phyloP scores from a whole-genome alignment of 2,329 filamentous ascomycete species.

The Penicillium psychrosexuale region DNA sequence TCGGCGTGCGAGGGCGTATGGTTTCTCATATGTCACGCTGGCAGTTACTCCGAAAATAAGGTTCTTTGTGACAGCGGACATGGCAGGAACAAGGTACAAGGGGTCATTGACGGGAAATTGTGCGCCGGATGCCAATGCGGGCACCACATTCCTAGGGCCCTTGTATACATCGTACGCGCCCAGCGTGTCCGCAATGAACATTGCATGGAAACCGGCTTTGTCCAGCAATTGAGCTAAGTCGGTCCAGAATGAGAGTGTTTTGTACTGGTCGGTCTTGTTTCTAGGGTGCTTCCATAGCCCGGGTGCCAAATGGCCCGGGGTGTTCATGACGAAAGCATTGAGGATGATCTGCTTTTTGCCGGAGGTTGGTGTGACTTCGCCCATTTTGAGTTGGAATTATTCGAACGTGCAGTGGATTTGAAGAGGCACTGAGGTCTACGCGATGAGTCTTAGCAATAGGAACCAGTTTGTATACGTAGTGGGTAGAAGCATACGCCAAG shows the following conservation, averaged over 20 bases:
- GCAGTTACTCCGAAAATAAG: constrained; percentile 51
- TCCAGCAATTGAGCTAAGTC: constrained; percentile 46
- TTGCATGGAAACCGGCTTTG: constrained; percentile 45
- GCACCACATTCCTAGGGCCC: constrained; percentile 27
- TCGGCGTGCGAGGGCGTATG: constrained; percentile 51
- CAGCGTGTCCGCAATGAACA: constrained; percentile 49
- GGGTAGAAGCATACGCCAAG: neutral
- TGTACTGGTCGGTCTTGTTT: constrained; percentile 33
- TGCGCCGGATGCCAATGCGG: constrained; percentile 29
- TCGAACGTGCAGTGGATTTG: neutral
- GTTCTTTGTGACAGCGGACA: constrained; percentile 45
- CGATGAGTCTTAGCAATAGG: neutral
- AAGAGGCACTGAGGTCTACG: neutral
- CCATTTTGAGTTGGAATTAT: neutral
- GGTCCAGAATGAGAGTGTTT: constrained; percentile 44
- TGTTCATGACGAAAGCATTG: constrained; percentile 46
- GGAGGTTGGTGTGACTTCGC: neutral
- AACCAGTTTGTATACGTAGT: neutral
- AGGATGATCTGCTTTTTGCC: constrained; percentile 37
- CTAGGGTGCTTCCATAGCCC: constrained; percentile 33
- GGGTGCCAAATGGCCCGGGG: constrained; percentile 41
- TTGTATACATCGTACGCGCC: constrained; percentile 46
- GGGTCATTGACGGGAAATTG: constrained; percentile 42
- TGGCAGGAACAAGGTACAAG: constrained; percentile 39
- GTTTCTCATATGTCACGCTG: constrained; percentile 52